A percentile compares a stretch with the other conserved stretches of the same genome.
These are phyloP conservation scores for Aspergillus olivimuriae DNA, from an alignment of 495 filamentous ascomycete species.

Conservation along the genomic window DNA sequence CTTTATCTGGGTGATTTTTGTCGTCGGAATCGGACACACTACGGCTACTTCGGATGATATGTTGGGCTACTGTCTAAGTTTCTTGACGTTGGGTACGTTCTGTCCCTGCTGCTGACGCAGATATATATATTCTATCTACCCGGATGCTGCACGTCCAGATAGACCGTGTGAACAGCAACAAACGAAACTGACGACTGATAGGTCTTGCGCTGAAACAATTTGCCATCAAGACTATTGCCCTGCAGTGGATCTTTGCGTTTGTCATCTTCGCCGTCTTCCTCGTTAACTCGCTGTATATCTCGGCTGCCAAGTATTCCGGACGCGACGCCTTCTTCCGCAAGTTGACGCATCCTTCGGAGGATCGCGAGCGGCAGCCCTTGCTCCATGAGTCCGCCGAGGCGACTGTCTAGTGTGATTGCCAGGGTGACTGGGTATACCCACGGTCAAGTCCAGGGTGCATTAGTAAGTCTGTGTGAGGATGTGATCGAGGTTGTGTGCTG, in stretches of 20 bases:
- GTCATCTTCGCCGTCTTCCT: slow-evolving; percentile 71
- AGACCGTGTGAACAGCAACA: background rate
- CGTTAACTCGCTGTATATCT: slow-evolving; percentile 54
- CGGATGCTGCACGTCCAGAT: too few relatives aligned
- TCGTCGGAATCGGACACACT: slow-evolving; percentile 67
- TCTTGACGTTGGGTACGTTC: slow-evolving; percentile 58
- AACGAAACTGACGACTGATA: slow-evolving; percentile 18
- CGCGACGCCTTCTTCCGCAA: slow-evolving; percentile 39
- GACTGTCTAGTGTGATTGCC: background rate
- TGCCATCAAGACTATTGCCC: slow-evolving; percentile 57
- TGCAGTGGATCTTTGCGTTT: slow-evolving; percentile 93
- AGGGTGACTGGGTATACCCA: background rate
- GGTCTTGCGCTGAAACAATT: slow-evolving; percentile 74
- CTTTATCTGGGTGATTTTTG: slow-evolving; percentile 75
- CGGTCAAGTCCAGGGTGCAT: too few relatives aligned
- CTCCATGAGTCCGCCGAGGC: slow-evolving; percentile 24
- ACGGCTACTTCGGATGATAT: slow-evolving; percentile 70
- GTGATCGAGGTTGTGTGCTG: too few relatives aligned
- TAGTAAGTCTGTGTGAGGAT: too few relatives aligned
- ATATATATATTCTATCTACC: too few relatives aligned
- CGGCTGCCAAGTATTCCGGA: slow-evolving; percentile 57
- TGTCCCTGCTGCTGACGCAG: background rate
- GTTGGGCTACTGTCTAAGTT: slow-evolving; percentile 69
- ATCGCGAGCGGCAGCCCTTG: slow-evolving; percentile 38
- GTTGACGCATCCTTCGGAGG: slow-evolving; percentile 23